Conservation (phyloP, 1,284 basidiomycete species). For the Papiliotrema nemorosa region DNA sequence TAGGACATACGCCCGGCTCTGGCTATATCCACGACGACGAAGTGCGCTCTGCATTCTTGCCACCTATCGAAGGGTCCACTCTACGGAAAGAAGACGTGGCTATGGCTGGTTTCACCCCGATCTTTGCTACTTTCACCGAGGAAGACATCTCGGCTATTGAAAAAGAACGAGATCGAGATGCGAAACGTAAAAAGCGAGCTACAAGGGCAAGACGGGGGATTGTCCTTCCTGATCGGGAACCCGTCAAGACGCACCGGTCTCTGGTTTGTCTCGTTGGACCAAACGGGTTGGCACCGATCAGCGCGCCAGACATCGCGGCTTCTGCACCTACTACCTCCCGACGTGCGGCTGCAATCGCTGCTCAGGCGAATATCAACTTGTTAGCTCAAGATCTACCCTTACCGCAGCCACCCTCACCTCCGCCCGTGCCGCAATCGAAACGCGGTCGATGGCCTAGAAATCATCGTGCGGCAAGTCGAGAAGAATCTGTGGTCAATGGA, state of each 20-base stretch:
- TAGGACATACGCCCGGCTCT: constrained; percentile 81
- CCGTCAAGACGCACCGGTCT: constrained; percentile 84
- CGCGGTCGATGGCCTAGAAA: neutral
- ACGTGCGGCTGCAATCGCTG: constrained; percentile 78
- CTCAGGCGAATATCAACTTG: constrained; percentile 55
- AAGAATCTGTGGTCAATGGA: neutral
- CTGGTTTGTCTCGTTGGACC: constrained; percentile 56
- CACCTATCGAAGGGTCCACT: constrained; percentile 61
- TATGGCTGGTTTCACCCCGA: constrained; percentile 70
- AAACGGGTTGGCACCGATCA: constrained; percentile 24
- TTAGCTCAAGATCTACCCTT: constrained; percentile 46
- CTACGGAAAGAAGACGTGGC: constrained; percentile 72
- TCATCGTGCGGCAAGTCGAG: neutral
- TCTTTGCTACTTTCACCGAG: constrained; percentile 81
- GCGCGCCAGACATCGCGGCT: constrained; percentile 21
- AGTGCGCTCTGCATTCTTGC: constrained; percentile 81
- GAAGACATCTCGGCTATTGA: constrained; percentile 85
- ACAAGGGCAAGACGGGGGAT: constrained; percentile 86
- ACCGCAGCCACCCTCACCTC: constrained; percentile 52
- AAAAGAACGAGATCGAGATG: constrained; percentile 88
- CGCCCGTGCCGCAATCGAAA: constrained; percentile 6
- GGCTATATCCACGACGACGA: constrained; percentile 83
- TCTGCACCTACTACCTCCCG: constrained; percentile 59
- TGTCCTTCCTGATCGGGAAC: constrained; percentile 86
- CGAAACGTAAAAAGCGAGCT: constrained; percentile 72